phyloP scores from a whole-genome alignment of 495 filamentous ascomycete genomes.

The Penicillium paxilli region DNA sequence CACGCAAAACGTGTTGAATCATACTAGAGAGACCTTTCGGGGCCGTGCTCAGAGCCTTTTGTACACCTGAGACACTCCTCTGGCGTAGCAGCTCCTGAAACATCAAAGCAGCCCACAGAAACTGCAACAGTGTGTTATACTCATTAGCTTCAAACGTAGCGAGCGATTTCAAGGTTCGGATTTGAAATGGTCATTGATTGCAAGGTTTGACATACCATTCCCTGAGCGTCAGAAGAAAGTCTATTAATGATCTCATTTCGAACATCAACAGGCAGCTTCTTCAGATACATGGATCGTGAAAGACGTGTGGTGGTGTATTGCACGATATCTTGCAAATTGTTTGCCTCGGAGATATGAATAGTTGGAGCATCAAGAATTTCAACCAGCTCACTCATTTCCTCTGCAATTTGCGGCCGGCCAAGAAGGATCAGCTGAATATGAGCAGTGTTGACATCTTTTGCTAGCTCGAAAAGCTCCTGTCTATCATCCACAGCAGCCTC shows the following conservation, averaged over 20 bases:
- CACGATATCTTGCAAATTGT: constrained; percentile 31
- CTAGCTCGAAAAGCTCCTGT: constrained; percentile 18
- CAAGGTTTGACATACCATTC: constrained; percentile 21
- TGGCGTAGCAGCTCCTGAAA: constrained; percentile 31
- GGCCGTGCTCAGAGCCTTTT: constrained; percentile 24
- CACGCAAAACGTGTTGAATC: constrained; percentile 31
- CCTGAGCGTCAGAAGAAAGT: constrained; percentile 28
- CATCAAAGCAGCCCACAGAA: constrained; percentile 38
- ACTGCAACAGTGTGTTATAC: constrained; percentile 4
- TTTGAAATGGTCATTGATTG: too few species aligned
- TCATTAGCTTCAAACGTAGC: neutral
- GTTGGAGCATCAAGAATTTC: constrained; percentile 21
- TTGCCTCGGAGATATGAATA: constrained; percentile 29
- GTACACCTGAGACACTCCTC: constrained; percentile 23
- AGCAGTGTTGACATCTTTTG: constrained; percentile 6
- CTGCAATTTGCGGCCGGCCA: constrained; percentile 29
- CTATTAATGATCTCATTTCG: constrained; percentile 27
- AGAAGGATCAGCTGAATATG: constrained; percentile 26
- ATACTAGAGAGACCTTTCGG: constrained; percentile 31
- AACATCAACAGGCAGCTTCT: constrained; percentile 15
- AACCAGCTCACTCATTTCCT: constrained; percentile 22
- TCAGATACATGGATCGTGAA: constrained; percentile 21
- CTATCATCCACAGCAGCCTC: constrained; percentile 29
- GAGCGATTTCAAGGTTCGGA: too few species aligned
- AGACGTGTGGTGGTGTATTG: constrained; percentile 30